Base-by-base conservation (phyloP, 2,329 filamentous ascomycete species). In the Phaeosphaeriaceae sp. region DNA sequence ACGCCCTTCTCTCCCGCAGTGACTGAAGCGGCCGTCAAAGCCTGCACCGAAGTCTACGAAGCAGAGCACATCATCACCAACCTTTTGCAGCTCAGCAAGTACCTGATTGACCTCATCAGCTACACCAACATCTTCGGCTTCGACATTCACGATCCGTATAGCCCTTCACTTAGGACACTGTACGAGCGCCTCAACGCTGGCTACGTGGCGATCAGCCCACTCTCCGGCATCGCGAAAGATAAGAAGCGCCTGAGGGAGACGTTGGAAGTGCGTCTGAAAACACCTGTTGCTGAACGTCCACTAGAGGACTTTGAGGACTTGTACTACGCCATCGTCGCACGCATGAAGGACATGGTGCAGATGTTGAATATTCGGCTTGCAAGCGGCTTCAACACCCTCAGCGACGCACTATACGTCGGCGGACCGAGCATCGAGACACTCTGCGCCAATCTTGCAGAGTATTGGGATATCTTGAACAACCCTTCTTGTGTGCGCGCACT, bases 281-380 rank as follows among this genome's bases (percentile, higher is more conserved):
- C 3, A 86, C 85, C 3, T 83, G 3, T 84, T 59, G 1, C 90
- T 85, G 87, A 55, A 0, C 69, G 69, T 13, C 59, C 63, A 0
- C 60, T 72, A 9, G 60, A 63, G 26, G 68, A 72, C 49, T 71
- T 60, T 35, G 66, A 71, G 44, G 66, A 71, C 49, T 20, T 73
- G 11, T 73, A 68, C 58, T 71, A 71, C 23, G 63, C 63, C 1
- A 34, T 64, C 9, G 39, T 71, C 12, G 56, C 61, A 4, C 59
- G 55, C 28, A 58, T 71, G 40, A 58, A 64, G 32, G 62, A 63
- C 6, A 58, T 67, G n/a, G 56, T 64, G 38, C 51, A 63, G 3
- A 42, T 46, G 0, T 42, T 73, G 45, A 48, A 48, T 6, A 28
- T 61, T 2, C 68, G 66, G 11, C 46, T 71, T 26, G 42, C 49